Evolutionary conservation across 169 alveolate species (phyloP).

Genomic region (Plasmodium sp.): DNA sequence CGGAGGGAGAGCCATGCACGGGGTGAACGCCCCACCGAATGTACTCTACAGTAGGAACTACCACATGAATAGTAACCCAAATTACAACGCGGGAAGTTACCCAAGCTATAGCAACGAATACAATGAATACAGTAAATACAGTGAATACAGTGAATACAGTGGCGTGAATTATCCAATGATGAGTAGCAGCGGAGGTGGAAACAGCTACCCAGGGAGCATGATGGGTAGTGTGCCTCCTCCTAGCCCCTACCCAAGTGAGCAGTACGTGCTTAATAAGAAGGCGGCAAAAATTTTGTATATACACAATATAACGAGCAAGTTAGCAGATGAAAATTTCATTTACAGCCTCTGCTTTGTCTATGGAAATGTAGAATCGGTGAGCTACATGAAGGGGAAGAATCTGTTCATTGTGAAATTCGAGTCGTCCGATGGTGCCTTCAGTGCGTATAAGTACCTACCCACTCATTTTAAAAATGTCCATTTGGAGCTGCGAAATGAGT

Average conservation of each 20-base stretch:
- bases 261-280: slow-evolving; percentile 46
- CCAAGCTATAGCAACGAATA: not conserved
- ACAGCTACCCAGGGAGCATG: not conserved
- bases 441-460: slow-evolving; percentile 57
- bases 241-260: slow-evolving; percentile 13
- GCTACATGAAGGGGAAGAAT: slow-evolving; percentile 64
- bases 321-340: slow-evolving; percentile 55
- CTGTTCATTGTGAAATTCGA: slow-evolving; percentile 54
- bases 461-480: slow-evolving; percentile 37
- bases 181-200: not conserved
- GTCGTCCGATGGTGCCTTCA: slow-evolving; percentile 33
- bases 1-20: not conserved
- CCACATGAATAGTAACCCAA: not conserved
- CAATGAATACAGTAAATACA: no score
- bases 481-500: slow-evolving; percentile 49
- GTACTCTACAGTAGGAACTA: not conserved
- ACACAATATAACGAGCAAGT: slow-evolving; percentile 39
- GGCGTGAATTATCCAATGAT: not conserved
- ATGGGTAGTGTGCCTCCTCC: not conserved
- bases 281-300: slow-evolving; percentile 56
- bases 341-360: slow-evolving; percentile 58
- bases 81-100: not conserved
- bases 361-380: slow-evolving; percentile 64
- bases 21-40: not conserved
- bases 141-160: not conserved